Evolutionary conservation across 2,329 filamentous ascomycete genomes (phyloP), one percentile per base, ranked within the genome.

Genomic region (Gremmenia infestans): DNA sequence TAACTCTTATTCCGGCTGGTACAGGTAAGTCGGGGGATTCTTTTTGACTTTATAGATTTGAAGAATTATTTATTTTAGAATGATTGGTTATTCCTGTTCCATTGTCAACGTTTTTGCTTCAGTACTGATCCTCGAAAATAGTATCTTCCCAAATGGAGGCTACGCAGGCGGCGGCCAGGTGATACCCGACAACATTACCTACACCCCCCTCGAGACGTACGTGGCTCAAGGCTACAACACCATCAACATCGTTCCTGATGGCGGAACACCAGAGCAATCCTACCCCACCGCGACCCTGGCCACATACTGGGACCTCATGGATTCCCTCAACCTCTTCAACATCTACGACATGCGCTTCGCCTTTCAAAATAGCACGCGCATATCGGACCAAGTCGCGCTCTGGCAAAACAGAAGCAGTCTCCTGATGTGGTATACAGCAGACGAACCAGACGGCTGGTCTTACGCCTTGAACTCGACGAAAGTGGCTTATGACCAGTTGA

Each of bases 381-480:
- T 69, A 5, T 47, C 42, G 2, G 60, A 64, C 9, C 66, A 69
- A 53, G 66, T 68, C 5, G 58, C 49, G 2, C 48, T 65, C 3
- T 68, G 64, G 64, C 58, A 61, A 39, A 60, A 69, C 52, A 56
- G 65, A 5, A 64, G 68, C 78, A 64, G 62, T 2, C 71, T 75
- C 0, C 81, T 83, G 0, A 68, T 60, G 50, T 60, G 79, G 3
- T 69, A 82, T n/a, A 82, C 82, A 75, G 69, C 71, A 17, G 77
- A 80, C 58, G 78, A 80, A 60, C 74, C 76, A 5, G 78, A 80
- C 60, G 64, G 64, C 19, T 55, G 60, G 53, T 25, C 32, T 0
- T 52, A 66, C 37, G 71, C 77, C 1, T 64, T 78, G 12, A 73
- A 77, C 60, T 72, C 75, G 1, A 76, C 78, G 0, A 60, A 59